Base-by-base conservation (phyloP, 345 rosid genomes). In the Dimocarpus longan region DNA sequence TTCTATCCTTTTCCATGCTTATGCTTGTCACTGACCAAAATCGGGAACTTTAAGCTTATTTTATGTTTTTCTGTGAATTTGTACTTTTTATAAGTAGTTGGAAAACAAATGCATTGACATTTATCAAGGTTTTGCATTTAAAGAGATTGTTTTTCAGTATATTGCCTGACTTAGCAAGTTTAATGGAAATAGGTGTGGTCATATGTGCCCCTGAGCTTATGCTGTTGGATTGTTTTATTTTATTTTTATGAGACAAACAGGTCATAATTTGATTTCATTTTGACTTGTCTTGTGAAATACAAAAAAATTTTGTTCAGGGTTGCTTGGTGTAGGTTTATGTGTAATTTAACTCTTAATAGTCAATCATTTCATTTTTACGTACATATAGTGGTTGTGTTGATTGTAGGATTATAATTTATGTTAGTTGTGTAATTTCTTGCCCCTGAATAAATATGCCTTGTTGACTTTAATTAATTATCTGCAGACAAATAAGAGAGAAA, bases 401-500 rank as follows among this genome's bases (percentile, higher is more conserved):
- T 52, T 10, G 10, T 43, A 6, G 69, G 68, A 42, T 43, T 69
- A 43, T 74, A 24, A 13, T 71, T 76, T 57, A 22, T 39, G 26
- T 21, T 37, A 22, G 13, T 32, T 21, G 2, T 0, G 8, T 66
- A 48, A 78, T 64, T 50, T 21, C 1, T 57, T 16, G 13, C 37
- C 8, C 46, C 43, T 52, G 62, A 65, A 16, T 71, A 42, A 18
- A 66, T 43, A 37, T 64, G 22, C 28, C 26, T 18, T 42, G 70
- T 57, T 24, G 52, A 28, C 16, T 83, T 76, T 73, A 46, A 75
- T 66, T 54, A 50, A 46, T 43, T 75, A n/a, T 66, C n/a, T 79
- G 83, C 83, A 86, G 89, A 79, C 68, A 68, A 66, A 43, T 32
- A 73, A 66, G 71, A 65, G 37, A 28, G 72, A 69, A 44, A 80